Conservation (phyloP, 1,284 basidiomycete species). For the Flammula alnicola region DNA sequence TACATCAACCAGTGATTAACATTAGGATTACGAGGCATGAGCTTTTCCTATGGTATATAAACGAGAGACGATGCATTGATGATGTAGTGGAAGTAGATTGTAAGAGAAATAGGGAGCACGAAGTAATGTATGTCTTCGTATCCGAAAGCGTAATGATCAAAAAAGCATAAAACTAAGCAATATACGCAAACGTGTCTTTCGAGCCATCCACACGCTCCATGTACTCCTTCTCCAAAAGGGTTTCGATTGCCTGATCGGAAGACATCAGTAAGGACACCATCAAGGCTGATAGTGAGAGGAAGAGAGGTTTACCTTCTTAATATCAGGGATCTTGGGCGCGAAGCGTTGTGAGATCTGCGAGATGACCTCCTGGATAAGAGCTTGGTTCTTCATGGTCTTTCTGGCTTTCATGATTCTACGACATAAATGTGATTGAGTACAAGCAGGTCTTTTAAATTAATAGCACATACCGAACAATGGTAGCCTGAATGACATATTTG, state of each 20-base stretch:
- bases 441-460: constrained; percentile 6
- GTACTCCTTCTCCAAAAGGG: constrained; percentile 96
- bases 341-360: constrained; percentile 90
- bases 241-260: constrained; percentile 85
- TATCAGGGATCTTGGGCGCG: constrained; percentile 89
- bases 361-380: constrained; percentile 93
- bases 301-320: constrained; percentile 71
- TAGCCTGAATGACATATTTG: constrained; percentile 96
- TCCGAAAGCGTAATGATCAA: background rate
- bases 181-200: constrained; percentile 79
- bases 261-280: background rate
- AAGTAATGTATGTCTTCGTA: background rate
- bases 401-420: constrained; percentile 95
- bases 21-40: constrained; percentile 12
- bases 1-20: constrained; percentile 16
- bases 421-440: constrained; percentile 3
- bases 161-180: constrained; percentile 48
- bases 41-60: constrained; percentile 33
- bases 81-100: constrained; percentile 2
- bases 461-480: constrained; percentile 83
- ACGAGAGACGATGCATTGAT: constrained; percentile 14
- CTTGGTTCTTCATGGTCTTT: constrained; percentile 97
- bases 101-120: background rate
- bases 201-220: constrained; percentile 90
- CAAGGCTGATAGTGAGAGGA: constrained; percentile 9